Evolutionary conservation across 2,329 filamentous ascomycete genomes (phyloP).

Genomic region (Nemania sp.): DNA sequence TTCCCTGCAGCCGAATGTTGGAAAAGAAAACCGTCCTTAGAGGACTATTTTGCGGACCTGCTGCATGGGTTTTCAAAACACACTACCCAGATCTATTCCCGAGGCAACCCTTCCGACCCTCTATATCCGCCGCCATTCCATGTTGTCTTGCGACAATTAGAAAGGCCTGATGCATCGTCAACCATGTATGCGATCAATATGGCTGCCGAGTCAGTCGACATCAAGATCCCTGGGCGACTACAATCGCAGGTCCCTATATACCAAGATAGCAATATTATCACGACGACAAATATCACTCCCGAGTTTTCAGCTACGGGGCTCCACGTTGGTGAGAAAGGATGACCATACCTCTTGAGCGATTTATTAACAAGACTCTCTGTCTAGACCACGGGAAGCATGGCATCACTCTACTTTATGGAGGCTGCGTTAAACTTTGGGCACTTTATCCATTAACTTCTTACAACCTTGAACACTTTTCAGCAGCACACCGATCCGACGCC

Average conservation of each 20-base stretch:
- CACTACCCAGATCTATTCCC: too few relatives aligned
- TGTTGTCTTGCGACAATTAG: too few relatives aligned
- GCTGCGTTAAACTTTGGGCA: neutral
- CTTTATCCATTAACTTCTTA: neutral
- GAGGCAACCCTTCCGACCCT: too few relatives aligned
- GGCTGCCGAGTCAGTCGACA: neutral
- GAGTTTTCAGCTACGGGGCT: neutral
- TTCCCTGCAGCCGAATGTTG: too few relatives aligned
- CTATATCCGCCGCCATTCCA: too few relatives aligned
- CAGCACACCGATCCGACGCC: neutral
- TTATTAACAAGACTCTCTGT: neutral
- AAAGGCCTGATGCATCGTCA: neutral
- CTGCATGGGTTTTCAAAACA: too few relatives aligned
- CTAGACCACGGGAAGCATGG: neutral
- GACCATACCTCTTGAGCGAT: neutral
- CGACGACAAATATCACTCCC: conserved; percentile 1
- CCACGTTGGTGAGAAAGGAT: neutral
- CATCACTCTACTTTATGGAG: neutral
- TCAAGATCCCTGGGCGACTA: neutral
- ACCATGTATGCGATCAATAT: neutral
- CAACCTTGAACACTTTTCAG: neutral
- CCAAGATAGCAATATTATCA: neutral
- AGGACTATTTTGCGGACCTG: too few relatives aligned
- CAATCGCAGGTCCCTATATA: neutral
- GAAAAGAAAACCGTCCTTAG: too few relatives aligned